Conservation (phyloP, 192 early-diverging fungal species). For the Irineochytrium annulatum region DNA sequence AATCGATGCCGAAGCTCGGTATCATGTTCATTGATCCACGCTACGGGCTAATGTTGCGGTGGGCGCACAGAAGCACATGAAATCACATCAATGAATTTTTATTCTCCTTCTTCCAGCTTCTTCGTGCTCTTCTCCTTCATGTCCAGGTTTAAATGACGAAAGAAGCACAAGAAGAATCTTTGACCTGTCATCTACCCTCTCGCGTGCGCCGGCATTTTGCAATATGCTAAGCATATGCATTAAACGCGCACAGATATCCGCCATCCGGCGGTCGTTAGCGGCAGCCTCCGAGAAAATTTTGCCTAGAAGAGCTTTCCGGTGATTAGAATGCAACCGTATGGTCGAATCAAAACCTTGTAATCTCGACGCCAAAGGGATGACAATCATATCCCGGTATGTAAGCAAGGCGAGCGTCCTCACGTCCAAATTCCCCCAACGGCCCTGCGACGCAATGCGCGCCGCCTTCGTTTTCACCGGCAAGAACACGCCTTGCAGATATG, state of each 20-base stretch:
- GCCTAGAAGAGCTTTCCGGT: not conserved
- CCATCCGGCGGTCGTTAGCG: slow-evolving; percentile 58
- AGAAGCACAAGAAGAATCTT: no score
- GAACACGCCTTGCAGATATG: slow-evolving; percentile 83
- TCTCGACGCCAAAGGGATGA: slow-evolving; percentile 55
- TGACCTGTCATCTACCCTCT: not conserved
- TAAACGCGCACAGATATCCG: slow-evolving; percentile 63
- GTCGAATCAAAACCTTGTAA: slow-evolving; percentile 51
- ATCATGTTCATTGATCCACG: no score
- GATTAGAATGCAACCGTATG: not conserved
- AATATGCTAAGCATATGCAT: slow-evolving; percentile 68
- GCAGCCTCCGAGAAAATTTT: slow-evolving; percentile 55
- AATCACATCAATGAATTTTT: no score
- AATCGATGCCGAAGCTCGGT: no score
- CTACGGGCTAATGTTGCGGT: no score
- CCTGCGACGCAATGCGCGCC: slow-evolving; percentile 18
- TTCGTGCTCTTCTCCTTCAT: no score
- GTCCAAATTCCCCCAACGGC: slow-evolving; percentile 36
- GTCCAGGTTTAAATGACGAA: no score
- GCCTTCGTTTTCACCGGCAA: slow-evolving; percentile 51
- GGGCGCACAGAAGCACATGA: no score
- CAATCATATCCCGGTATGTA: slow-evolving; percentile 64
- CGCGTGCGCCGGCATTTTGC: not conserved
- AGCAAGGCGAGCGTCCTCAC: slow-evolving; percentile 59
- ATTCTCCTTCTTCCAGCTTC: no score